A percentile compares a stretch with the other conserved stretches of the same genome.
These are phyloP conservation scores for Coemansia sp. DNA, from an alignment of 192 early-diverging fungal species.

Conservation along the genomic window DNA sequence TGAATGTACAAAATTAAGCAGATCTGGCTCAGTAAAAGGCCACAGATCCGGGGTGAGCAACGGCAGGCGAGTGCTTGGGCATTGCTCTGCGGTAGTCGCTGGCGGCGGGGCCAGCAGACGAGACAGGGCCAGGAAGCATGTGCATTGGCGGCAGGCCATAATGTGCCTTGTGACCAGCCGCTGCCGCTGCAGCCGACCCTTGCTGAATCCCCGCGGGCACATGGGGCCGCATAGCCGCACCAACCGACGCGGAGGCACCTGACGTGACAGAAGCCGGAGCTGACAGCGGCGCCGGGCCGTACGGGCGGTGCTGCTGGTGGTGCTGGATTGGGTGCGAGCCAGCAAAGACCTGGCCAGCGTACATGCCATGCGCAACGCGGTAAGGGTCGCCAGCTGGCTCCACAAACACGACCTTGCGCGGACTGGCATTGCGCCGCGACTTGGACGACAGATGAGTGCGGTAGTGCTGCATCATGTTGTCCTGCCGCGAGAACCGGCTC, in stretches of 20 bases:
- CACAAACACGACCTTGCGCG: conserved; percentile 46
- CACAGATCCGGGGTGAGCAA: conserved; percentile 29
- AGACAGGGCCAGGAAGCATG: conserved; percentile 19
- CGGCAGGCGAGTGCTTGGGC: conserved; percentile 37
- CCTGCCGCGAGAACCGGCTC: conserved; percentile 75
- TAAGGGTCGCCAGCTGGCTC: conserved; percentile 26
- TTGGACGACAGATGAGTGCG: conserved; percentile 74
- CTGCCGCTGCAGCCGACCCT: conserved; percentile 10
- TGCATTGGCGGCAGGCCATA: conserved; percentile 42
- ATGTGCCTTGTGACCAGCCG: conserved; percentile 6
- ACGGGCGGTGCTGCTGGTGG: conserved; percentile 5
- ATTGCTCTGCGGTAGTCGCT: conserved; percentile 11
- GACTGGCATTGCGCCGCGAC: conserved; percentile 54
- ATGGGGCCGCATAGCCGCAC: conserved; percentile 5
- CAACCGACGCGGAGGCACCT: conserved; percentile 4
- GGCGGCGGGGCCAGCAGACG: conserved; percentile 6
- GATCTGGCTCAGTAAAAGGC: conserved; percentile 31
- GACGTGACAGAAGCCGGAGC: conserved; percentile 8
- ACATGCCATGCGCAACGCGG: conserved; percentile 29
- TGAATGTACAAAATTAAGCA: conserved; percentile 17
- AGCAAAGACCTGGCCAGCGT: conserved; percentile 33
- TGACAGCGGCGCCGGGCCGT: conserved; percentile 3
- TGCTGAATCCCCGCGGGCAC: conserved; percentile 15
- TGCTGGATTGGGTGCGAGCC: conserved; percentile 10
- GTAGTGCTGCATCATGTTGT: conserved; percentile 89